phyloP scores from a whole-genome alignment of 208 protist genomes.

The Crithidia acanthocephali region DNA sequence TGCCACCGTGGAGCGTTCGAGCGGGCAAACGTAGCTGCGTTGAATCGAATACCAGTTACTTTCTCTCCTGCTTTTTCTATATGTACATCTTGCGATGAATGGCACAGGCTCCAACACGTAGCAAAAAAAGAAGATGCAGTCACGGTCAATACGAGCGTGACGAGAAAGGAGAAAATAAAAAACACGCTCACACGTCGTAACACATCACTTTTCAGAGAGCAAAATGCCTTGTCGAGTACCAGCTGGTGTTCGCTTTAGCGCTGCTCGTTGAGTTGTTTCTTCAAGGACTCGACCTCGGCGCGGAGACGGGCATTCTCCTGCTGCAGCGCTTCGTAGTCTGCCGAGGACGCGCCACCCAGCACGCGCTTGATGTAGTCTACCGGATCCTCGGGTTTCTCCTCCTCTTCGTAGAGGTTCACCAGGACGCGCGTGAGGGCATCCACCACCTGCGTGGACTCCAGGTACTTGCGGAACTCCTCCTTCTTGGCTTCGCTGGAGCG shows the following conservation, averaged over 20 bases:
- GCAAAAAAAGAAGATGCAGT: no score
- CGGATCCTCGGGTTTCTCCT: slow-evolving; percentile 92
- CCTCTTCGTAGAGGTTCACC: slow-evolving; percentile 94
- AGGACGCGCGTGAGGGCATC: slow-evolving; percentile 93
- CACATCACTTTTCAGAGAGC: no score
- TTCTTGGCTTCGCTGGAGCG: slow-evolving; percentile 94
- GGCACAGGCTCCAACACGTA: not conserved
- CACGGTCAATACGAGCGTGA: no score
- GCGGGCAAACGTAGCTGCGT: no score
- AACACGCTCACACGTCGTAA: no score
- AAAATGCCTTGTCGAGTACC: no score
- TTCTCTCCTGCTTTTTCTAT: no score
- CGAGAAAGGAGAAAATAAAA: not conserved
- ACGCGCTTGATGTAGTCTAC: slow-evolving; percentile 95
- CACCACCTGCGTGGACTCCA: slow-evolving; percentile 92
- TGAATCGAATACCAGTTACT: no score
- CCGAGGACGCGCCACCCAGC: slow-evolving; percentile 88
- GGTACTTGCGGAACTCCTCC: slow-evolving; percentile 96
- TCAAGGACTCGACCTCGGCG: slow-evolving; percentile 81
- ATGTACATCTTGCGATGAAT: slow-evolving; percentile 1
- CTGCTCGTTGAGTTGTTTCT: slow-evolving; percentile 73
- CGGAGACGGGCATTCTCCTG: slow-evolving; percentile 86
- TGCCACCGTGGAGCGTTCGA: no score
- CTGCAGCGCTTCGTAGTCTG: slow-evolving; percentile 87
- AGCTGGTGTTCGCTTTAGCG: not conserved